Evolutionary conservation across 495 filamentous ascomycete species (phyloP).

Genomic region (Staphylotrichum longicolle): DNA sequence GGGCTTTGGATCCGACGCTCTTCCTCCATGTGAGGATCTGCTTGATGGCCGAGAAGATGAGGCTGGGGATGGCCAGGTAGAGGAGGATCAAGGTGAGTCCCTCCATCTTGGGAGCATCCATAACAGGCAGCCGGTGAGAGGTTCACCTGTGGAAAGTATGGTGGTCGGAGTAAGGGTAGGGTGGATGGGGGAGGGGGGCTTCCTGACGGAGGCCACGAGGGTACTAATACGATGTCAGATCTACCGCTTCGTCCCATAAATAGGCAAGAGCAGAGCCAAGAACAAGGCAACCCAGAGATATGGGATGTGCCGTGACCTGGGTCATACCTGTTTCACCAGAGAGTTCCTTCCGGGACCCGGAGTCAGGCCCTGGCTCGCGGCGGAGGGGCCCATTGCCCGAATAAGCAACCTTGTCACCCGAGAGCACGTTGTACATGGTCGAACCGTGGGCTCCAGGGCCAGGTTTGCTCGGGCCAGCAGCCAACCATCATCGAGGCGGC

Average conservation of each 20-base stretch:
- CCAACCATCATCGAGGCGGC: slow-evolving; percentile 6
- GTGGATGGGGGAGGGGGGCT: not conserved
- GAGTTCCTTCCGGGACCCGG: slow-evolving; percentile 24
- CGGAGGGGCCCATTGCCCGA: slow-evolving; percentile 22
- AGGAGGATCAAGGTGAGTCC: slow-evolving; percentile 38
- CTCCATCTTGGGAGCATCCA: slow-evolving; percentile 26
- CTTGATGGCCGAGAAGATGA: slow-evolving; percentile 42
- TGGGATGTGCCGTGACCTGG: slow-evolving; percentile 16
- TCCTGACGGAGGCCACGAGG: not conserved
- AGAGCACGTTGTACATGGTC: slow-evolving; percentile 19
- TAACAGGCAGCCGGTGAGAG: not conserved
- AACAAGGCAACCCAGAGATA: slow-evolving; percentile 15
- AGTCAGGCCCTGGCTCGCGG: slow-evolving; percentile 16
- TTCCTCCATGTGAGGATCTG: slow-evolving; percentile 42
- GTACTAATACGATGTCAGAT: not conserved
- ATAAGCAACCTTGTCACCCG: slow-evolving; percentile 23
- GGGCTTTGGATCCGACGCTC: slow-evolving; percentile 24
- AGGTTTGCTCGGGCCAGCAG: not conserved
- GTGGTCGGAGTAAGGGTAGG: not conserved
- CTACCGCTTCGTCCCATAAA: slow-evolving; percentile 10
- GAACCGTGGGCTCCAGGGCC: not conserved
- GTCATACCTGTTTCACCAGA: slow-evolving; percentile 23
- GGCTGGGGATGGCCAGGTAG: slow-evolving; percentile 45
- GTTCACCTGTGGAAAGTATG: not conserved
- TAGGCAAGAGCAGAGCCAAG: slow-evolving; percentile 7